These are phyloP conservation scores for Blastobotrys illinoisensis DNA, from an alignment of 1,139 yeast genomes.

Conservation along the genomic window DNA sequence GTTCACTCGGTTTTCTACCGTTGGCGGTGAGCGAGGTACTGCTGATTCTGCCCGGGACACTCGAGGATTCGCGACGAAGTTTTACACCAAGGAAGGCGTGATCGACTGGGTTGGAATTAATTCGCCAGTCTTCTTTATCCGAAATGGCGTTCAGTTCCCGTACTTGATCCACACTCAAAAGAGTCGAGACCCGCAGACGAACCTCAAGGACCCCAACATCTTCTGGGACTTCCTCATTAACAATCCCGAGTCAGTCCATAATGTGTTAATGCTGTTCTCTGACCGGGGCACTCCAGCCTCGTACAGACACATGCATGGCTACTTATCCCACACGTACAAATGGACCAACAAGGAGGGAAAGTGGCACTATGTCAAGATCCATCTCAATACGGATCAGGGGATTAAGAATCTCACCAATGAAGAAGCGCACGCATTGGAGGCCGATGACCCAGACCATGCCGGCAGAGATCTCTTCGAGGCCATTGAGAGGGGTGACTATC, in stretches of 20 bases:
- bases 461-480: conserved; percentile 50
- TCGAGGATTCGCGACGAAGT: conserved; percentile 73
- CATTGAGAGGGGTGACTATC: conserved; percentile 53
- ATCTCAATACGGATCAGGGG: conserved; percentile 55
- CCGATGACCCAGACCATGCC: conserved; percentile 55
- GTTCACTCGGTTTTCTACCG: conserved; percentile 75
- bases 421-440: conserved; percentile 50
- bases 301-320: conserved; percentile 61
- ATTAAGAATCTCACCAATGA: conserved; percentile 48
- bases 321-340: conserved; percentile 69
- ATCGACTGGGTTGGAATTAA: conserved; percentile 81
- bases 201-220: conserved; percentile 62
- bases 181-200: conserved; percentile 69
- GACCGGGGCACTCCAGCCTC: conserved; percentile 68
- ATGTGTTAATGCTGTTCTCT: conserved; percentile 53
- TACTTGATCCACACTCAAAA: conserved; percentile 80
- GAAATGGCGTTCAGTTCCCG: conserved; percentile 82
- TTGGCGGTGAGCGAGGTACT: conserved; percentile 78
- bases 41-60: conserved; percentile 85
- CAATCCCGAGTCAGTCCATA: conserved; percentile 58
- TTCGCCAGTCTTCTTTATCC: conserved; percentile 76
- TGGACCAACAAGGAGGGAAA: conserved; percentile 58
- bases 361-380: conserved; percentile 60
- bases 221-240: conserved; percentile 62
- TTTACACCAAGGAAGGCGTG: conserved; percentile 80